phyloP scores from a whole-genome alignment of 768 basidiomycete species.

The Xerocomellus chrysenteron region DNA sequence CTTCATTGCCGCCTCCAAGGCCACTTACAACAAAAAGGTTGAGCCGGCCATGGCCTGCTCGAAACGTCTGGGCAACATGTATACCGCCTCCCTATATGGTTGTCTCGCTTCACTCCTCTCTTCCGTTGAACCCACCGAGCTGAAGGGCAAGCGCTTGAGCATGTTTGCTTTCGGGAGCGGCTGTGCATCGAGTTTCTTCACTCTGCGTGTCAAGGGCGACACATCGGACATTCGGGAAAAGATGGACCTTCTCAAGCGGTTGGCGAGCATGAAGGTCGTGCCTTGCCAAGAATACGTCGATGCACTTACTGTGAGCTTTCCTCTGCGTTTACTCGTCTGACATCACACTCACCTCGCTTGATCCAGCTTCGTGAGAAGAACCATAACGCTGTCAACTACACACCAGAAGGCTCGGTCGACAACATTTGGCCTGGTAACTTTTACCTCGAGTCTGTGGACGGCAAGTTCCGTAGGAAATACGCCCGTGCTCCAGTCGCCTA shows the following conservation, averaged over 20 bases:
- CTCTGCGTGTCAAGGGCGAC: conserved; percentile 82
- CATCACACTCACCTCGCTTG: not conserved
- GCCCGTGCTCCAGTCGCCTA: conserved; percentile 39
- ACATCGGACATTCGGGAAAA: conserved; percentile 78
- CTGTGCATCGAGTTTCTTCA: conserved; percentile 94
- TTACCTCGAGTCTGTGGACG: conserved; percentile 89
- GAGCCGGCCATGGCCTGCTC: conserved; percentile 85
- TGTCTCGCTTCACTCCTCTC: conserved; percentile 87
- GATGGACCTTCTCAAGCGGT: conserved; percentile 75
- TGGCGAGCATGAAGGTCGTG: conserved; percentile 86
- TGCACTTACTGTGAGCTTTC: conserved; percentile 60
- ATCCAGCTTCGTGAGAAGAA: conserved; percentile 92
- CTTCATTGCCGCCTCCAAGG: conserved; percentile 79
- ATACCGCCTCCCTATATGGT: conserved; percentile 94
- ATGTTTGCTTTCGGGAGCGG: conserved; percentile 98
- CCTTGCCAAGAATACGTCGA: conserved; percentile 91
- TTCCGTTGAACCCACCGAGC: conserved; percentile 62
- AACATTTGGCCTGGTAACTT: conserved; percentile 94
- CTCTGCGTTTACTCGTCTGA: not conserved
- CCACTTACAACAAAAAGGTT: conserved; percentile 70
- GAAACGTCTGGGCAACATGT: conserved; percentile 95
- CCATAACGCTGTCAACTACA: conserved; percentile 86
- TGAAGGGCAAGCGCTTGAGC: conserved; percentile 81
- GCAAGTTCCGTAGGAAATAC: conserved; percentile 92
- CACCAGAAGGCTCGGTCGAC: conserved; percentile 81